Evolutionary conservation across 2,329 filamentous ascomycete genomes (phyloP).

Genomic region (Phialophora chinensis): DNA sequence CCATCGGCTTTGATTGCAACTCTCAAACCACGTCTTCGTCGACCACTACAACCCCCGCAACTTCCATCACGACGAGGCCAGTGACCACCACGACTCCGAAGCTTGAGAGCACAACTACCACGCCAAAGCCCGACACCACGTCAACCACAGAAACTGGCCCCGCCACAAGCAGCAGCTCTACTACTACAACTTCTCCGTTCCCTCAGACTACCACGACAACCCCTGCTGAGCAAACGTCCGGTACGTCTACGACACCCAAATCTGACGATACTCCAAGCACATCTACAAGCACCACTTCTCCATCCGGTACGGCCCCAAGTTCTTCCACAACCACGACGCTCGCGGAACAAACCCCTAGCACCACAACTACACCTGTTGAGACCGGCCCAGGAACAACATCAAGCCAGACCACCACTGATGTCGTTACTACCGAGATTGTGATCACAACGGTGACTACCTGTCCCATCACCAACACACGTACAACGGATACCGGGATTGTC

Average conservation of each 20-base stretch:
- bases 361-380: conserved; percentile 23
- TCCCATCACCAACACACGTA: conserved; percentile 28
- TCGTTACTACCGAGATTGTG: conserved; percentile 26
- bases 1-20: conserved; percentile 76
- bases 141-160: background rate
- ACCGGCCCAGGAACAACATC: conserved; percentile 11
- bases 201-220: conserved; percentile 20
- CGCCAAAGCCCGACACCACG: conserved; percentile 3
- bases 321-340: conserved; percentile 23
- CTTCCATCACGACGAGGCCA: conserved; percentile 51
- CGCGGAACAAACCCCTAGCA: conserved; percentile 5
- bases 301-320: conserved; percentile 3
- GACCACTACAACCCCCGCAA: conserved; percentile 46
- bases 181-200: background rate
- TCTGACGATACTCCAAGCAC: conserved; percentile 12
- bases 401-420: conserved; percentile 19
- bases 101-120: conserved; percentile 22
- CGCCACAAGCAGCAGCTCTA: background rate
- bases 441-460: conserved; percentile 22
- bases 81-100: conserved; percentile 39
- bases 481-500: conserved; percentile 24
- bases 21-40: conserved; percentile 42
- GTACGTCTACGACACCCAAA: conserved; percentile 20
- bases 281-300: conserved; percentile 25
- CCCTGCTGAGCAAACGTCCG: background rate